Evolutionary conservation across 345 rosid genomes (phyloP), one percentile per base, ranked within the genome.

Genomic region (Populus tremula): DNA sequence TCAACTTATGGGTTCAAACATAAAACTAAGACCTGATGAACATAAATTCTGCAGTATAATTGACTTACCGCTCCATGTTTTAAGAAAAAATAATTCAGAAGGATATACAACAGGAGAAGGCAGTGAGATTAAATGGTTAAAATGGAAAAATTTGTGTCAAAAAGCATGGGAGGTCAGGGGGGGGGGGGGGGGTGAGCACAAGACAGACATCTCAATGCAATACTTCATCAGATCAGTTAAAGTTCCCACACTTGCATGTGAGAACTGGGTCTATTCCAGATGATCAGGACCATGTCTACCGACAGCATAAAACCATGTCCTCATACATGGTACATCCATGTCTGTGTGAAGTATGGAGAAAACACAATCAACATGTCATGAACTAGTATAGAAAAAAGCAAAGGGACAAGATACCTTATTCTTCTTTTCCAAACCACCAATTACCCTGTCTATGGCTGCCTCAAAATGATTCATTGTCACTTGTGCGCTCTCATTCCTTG

Each of bases 371-470:
- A 43, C 45, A 70, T 18, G 5, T 20, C 23, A 36, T 3, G 41
- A 14, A 25, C 49, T 64, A 43, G 11, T 29, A 49, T 33, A 27
- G 5, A 67, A 35, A 29, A 9, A 38, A 69, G 39, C 17, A 61
- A 35, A 20, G 33, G 43, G 29, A 65, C 38, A n/a, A 56, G 8
- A 69, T 88, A 93, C 98, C 94, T 88, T 88, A 78, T 96, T 92
- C 86, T 90, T 96, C 87, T 96, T 96, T 89, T 96, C 99, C 83
- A 93, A 91, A 77, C 99, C 99, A 84, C 99, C 99, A 68, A 96
- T 93, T 70, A 96, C 88, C 86, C 99, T 87, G 79, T 96, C 99
- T 76, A 93, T 92, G 0, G 99, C 99, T 27, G 97, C 83, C 83
- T 93, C 99, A 85, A 96, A 93, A 70, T 96, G 96, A 6, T 88